These are phyloP conservation scores for Thalassiosira hispida DNA, from an alignment of 352 stramenopile species.

Conservation along the genomic window DNA sequence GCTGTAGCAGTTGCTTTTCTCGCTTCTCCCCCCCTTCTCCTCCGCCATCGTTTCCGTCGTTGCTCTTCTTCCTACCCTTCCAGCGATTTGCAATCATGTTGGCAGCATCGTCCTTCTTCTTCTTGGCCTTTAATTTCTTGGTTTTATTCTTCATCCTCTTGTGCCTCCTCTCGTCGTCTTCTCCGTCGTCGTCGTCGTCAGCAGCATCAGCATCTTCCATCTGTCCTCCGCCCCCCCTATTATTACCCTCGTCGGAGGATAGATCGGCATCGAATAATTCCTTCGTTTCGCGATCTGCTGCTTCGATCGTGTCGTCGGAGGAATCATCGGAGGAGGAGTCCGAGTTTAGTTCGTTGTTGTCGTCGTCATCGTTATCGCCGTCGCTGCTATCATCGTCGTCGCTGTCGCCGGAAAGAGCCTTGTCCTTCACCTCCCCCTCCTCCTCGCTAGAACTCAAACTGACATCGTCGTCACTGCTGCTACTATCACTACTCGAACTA, in stretches of 20 bases:
- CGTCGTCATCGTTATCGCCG: not conserved
- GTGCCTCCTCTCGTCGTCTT: not conserved
- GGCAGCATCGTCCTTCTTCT: conserved; percentile 38
- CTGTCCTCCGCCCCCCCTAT: not conserved
- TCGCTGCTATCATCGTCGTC: not conserved
- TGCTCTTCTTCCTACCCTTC: conserved; percentile 55
- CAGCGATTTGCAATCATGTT: conserved; percentile 72
- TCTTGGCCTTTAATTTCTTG: conserved; percentile 21
- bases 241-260: conserved; percentile 5
- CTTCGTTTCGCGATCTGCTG: conserved; percentile 41
- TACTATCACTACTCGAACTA: not conserved
- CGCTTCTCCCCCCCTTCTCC: not conserved
- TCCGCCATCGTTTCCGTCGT: not conserved
- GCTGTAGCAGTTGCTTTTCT: not conserved
- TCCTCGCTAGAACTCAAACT: not conserved
- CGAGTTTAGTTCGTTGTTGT: not conserved
- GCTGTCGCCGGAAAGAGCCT: not conserved
- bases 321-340: conserved; percentile 12
- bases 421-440: not conserved
- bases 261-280: conserved; percentile 54
- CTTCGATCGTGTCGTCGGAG: conserved; percentile 1
- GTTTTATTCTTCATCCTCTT: conserved; percentile 34
- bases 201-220: not conserved
- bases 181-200: not conserved
- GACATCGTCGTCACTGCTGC: not conserved